Conservation (phyloP, 2,329 filamentous ascomycete species). For the Fonsecaea pedrosoi region DNA sequence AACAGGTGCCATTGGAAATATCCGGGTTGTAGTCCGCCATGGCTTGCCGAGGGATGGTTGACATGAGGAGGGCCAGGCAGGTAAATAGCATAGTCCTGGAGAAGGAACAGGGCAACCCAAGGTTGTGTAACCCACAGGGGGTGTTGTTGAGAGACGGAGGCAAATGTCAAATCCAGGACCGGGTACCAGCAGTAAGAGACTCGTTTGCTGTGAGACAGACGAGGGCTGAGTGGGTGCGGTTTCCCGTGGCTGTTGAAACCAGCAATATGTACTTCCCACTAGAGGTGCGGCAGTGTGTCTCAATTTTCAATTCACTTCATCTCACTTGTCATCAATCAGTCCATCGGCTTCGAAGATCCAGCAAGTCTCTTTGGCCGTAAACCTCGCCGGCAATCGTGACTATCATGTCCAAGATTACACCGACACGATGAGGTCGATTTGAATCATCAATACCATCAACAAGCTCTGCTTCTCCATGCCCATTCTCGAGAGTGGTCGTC, state of each 20-base stretch:
- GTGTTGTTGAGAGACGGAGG: constrained; percentile 1
- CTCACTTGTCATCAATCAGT: constrained; percentile 40
- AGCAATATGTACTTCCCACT: not conserved
- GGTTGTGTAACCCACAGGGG: constrained; percentile 23
- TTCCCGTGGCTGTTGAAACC: constrained; percentile 1
- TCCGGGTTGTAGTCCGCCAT: constrained; percentile 34
- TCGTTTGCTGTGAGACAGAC: constrained; percentile 20
- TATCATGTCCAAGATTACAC: constrained; percentile 83
- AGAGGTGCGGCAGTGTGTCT: constrained; percentile 12
- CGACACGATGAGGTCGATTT: constrained; percentile 47
- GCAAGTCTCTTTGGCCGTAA: constrained; percentile 85
- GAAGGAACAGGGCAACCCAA: not conserved
- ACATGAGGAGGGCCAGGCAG: constrained; percentile 7
- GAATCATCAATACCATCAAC: constrained; percentile 16
- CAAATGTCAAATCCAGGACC: constrained; percentile 11
- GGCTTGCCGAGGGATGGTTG: constrained; percentile 15
- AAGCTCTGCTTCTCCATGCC: constrained; percentile 16
- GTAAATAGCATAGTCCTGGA: constrained; percentile 5
- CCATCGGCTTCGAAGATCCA: constrained; percentile 72
- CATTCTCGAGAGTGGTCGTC: constrained; percentile 40
- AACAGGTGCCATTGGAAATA: constrained; percentile 40
- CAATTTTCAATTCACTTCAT: constrained; percentile 16
- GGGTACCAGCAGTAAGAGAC: constrained; percentile 6
- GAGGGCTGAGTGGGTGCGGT: constrained; percentile 19
- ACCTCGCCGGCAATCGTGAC: constrained; percentile 85